A percentile compares a stretch with the other conserved stretches of the same genome.
phyloP scores from a whole-genome alignment of 2,329 filamentous ascomycete species.

The Aureobasidium pullulans region DNA sequence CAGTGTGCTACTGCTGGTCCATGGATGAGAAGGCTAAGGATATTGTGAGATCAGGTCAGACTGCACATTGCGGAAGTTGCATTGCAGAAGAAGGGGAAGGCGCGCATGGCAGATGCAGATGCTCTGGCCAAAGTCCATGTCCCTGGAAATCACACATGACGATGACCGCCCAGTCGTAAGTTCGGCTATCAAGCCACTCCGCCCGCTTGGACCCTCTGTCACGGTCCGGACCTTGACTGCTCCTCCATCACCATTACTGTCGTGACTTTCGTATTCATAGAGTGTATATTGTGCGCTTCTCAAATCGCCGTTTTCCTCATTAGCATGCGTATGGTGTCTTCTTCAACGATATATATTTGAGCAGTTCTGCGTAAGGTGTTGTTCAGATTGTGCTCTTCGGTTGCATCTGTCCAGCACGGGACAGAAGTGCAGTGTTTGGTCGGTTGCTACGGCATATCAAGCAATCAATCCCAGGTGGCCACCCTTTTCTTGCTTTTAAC shows the following conservation, averaged over 20 bases:
- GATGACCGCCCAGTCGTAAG: neutral
- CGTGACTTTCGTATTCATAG: too few species aligned
- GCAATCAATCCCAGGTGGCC: neutral
- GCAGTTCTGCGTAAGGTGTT: neutral
- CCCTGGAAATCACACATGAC: slow-evolving; percentile 9
- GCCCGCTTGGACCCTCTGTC: neutral
- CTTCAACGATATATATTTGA: too few species aligned
- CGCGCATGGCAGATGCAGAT: neutral
- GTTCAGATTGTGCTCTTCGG: neutral
- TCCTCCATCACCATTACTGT: neutral
- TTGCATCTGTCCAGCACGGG: neutral
- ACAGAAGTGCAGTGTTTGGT: neutral
- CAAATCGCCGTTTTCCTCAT: too few species aligned
- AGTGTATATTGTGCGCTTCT: too few species aligned
- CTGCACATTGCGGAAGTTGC: neutral
- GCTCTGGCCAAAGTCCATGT: neutral
- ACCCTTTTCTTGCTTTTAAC: neutral
- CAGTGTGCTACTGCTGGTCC: neutral
- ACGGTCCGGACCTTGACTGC: neutral
- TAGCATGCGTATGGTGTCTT: too few species aligned
- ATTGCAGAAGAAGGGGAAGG: neutral
- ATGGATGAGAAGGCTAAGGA: slow-evolving; percentile 1
- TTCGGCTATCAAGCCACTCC: neutral
- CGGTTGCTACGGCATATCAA: neutral
- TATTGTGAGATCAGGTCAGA: neutral